Evolutionary conservation across 306 rosid species (phyloP), one percentile per base, ranked within the genome.

Genomic region (Casuarina cunninghamiana): DNA sequence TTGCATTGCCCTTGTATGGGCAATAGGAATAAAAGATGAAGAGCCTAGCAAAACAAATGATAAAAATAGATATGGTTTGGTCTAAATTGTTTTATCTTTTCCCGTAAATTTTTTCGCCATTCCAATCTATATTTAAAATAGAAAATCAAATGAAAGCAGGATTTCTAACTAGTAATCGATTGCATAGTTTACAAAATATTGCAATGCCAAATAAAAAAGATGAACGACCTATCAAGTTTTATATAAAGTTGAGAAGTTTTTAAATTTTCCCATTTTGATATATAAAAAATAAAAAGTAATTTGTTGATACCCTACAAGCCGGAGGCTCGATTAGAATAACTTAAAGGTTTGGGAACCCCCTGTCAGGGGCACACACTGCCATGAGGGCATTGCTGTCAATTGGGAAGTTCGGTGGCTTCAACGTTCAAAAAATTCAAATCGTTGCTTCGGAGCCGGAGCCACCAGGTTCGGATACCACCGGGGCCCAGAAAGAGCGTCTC

Each of bases 361-460:
- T 26, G 32, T 9, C 53, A 49, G 3, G 13, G 4, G 13, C 16
- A 4, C 53, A 6, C 26, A 63, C n/a, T 5, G 32, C 19, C 21
- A 46, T 10, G 58, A 53, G 77, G 87, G 78, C 58, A 75, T 17
- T 68, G 42, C 66, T 61, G 90, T 79, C 83, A 84, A 62, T 68
- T 78, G 35, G 0, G 5, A 9, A n/a, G 3, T 16, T 43, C 10
- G 26, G 49, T 69, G 26, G 53, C 79, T 42, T 63, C 85, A 90
- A 90, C 93, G 93, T 88, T 90, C 90, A 75, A 88, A 88, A 89
- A 80, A 73, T 92, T 92, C 89, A 87, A 92, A 92, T 87, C 0
- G 17, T 6, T 53, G 75, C 81, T 55, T 71, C 82, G 90, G 87
- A 6, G 8, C 87, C 89, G 57, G 44, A 87, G 77, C 89, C 19